These are phyloP conservation scores for Apiospora phragmitis DNA, from an alignment of 2,329 filamentous ascomycete species.

Conservation along the genomic window DNA sequence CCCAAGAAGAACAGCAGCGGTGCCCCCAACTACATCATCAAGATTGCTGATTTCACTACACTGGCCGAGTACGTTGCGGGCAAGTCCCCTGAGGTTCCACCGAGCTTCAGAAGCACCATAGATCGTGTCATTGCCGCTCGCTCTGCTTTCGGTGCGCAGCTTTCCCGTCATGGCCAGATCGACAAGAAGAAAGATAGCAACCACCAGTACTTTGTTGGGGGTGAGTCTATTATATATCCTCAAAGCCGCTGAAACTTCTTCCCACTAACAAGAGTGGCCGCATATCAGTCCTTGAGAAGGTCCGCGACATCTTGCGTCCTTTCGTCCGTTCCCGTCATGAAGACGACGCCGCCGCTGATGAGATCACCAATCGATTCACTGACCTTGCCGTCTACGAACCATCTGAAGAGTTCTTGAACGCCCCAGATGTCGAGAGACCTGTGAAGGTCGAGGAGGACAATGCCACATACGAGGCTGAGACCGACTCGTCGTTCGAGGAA, in stretches of 20 bases:
- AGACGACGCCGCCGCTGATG: neutral
- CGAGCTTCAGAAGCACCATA: conserved; percentile 31
- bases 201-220: conserved; percentile 35
- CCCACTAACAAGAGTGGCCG: no score
- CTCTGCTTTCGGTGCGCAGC: conserved; percentile 25
- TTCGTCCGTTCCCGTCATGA: conserved; percentile 14
- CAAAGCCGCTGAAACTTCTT: no score
- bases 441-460: conserved; percentile 16
- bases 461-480: conserved; percentile 34
- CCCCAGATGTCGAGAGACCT: conserved; percentile 28
- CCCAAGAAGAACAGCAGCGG: neutral
- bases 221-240: no score
- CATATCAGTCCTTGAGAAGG: conserved; percentile 30
- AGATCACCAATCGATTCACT: conserved; percentile 34
- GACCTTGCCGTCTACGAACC: conserved; percentile 40
- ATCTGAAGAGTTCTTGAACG: conserved; percentile 36
- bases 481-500: conserved; percentile 24
- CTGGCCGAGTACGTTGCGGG: conserved; percentile 38
- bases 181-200: conserved; percentile 25
- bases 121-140: conserved; percentile 38
- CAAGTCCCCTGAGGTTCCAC: conserved; percentile 30
- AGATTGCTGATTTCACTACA: conserved; percentile 37
- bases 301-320: conserved; percentile 32
- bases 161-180: conserved; percentile 19
- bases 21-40: conserved; percentile 33